Percentiles rank a stretch among this genome's conserved stretches.
These are phyloP conservation scores for Flaveria floridana DNA, from an alignment of 140 eudicot species.

Conservation along the genomic window DNA sequence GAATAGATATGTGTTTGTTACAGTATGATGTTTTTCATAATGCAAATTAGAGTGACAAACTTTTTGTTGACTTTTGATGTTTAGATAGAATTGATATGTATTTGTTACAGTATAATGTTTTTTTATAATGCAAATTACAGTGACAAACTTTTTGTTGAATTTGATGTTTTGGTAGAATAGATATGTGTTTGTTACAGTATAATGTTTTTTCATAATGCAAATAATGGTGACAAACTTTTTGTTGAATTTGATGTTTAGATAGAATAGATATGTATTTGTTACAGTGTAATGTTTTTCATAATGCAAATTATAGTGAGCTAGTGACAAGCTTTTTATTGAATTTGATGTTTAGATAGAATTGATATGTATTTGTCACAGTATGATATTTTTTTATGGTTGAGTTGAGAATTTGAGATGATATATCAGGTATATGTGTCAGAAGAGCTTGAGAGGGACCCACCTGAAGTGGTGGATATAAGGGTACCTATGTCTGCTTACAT, in stretches of 20 bases:
- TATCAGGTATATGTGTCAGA: constrained; percentile 71
- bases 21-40: not conserved
- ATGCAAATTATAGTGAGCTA: not conserved
- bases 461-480: constrained; percentile 89
- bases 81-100: not conserved
- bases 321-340: not conserved
- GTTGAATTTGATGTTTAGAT: not conserved
- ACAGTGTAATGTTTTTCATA: not conserved
- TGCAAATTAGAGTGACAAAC: no score
- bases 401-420: constrained; percentile 1
- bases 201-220: not conserved
- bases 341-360: not conserved
- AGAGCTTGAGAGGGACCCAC: constrained; percentile 87
- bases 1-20: not conserved
- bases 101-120: not conserved
- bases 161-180: not conserved
- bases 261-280: not conserved
- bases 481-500: constrained; percentile 81
- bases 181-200: not conserved
- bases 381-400: not conserved
- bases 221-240: not conserved
- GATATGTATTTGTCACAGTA: not conserved
- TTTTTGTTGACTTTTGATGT: not conserved
- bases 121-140: not conserved
- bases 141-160: not conserved